Evolutionary conservation across 2,329 filamentous ascomycete genomes (phyloP), one percentile per base, ranked within the genome.

Genomic region (Colletotrichum aenigma): DNA sequence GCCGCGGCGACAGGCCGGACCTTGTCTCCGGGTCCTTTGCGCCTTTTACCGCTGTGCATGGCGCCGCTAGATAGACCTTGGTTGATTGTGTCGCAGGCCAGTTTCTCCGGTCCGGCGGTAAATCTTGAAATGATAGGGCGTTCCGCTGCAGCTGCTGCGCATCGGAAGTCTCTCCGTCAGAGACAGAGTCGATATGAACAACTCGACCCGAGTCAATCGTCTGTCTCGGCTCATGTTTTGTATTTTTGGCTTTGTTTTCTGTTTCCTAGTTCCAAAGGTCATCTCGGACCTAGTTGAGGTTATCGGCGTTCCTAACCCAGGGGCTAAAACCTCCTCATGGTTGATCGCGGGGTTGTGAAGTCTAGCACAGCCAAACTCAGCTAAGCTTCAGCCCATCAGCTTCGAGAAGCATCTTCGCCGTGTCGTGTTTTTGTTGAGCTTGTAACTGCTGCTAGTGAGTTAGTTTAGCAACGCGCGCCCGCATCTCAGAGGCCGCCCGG

Each of bases 191-290:
- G 21, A 32, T 60, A 24, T 13, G 26, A 66, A 34, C 38, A 36
- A 34, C 16, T 70, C 43, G 38, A 64, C 34, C 24, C 61, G 68
- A 74, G 68, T 74, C 61, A 66, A 71, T 38, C 52, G 5, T 24
- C 24, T 66, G 71, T 71, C 71, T 71, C 71, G 71, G 43, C 67
- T 52, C 72, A 66, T 71, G 36, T 62, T 74, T 61, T 66, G 68
- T 30, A 24, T 43, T 43, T 34, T 48, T 65, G 9, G 21, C 12
- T 21, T 61, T 61, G 67, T 52, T 61, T 71, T 60, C 36, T 16
- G 10, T 61, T 12, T 61, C 6, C 58, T 18, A 21, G 18, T 43
- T 30, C 16, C 16, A 28, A 48, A 48, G 43, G 24, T 48, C n/a
- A 66, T 60, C 26, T 60, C 30, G 61, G 38, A 65, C 48, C 43